Base-by-base conservation (phyloP, 2,329 filamentous ascomycete genomes). In the Drechslerella dactyloides region DNA sequence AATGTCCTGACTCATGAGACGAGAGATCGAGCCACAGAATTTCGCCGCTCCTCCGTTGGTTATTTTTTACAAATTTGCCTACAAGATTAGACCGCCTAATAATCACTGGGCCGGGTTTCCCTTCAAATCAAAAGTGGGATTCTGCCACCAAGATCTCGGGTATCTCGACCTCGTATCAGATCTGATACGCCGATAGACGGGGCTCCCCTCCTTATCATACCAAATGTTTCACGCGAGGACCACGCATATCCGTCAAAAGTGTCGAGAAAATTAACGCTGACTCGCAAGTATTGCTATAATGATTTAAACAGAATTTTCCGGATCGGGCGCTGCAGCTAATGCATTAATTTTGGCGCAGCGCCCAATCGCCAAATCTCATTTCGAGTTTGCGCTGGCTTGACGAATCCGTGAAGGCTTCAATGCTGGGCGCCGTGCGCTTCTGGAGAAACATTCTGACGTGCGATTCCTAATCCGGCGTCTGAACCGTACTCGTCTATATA, bases 171-270 rank as follows among this genome's bases (percentile, higher is more conserved):
- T 11, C 27, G 50, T 27, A 19, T n/a, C 44, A 63, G 53, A 70
- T 59, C 42, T 44, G 30, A 8, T 40, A 42, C 68, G 56, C 33
- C 51, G 68, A 60, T 51, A 60, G 59, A 60, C 68, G 68, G 68
- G 56, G 54, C 53, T 37, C 60, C 44, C 35, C 27, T 7, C 44
- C 54, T 70, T 52, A 59, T 55, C 61, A 46, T 5, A 52, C 19
- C 4, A 54, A 30, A 33, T 54, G 27, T 50, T 50, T 42, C n/a
- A 15, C 13, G 15, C n/a, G 37, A 3, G 3, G 13, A 13, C 15
- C n/a, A 13, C 13, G 37, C 37, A 17, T 42, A 17, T 4, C 2
- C 15, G 37, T 42, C 37, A 42, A 42, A n/a, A 6, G 37, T 42
- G 11, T 42, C 37, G 37, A 42, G 37, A 42, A 37, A 13, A 13